Evolutionary conservation across 768 basidiomycete species (phyloP).

Genomic region (Russula sp.): DNA sequence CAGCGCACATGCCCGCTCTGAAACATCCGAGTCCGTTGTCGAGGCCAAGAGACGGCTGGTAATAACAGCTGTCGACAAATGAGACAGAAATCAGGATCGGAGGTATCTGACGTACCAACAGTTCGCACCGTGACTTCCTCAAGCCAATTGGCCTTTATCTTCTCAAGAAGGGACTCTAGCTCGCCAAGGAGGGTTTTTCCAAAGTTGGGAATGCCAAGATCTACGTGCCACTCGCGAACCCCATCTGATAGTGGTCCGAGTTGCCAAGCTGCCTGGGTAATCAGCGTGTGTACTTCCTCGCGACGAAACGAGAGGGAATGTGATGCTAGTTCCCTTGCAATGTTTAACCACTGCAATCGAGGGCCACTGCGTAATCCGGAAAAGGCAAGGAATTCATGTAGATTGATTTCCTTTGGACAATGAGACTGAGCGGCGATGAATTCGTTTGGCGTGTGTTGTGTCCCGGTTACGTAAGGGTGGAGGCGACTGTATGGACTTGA

Average conservation of each 20-base stretch:
- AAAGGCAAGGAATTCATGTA: slow-evolving; percentile 50
- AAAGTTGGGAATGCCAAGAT: slow-evolving; percentile 39
- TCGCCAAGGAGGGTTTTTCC: slow-evolving; percentile 39
- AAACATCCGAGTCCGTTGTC: slow-evolving; percentile 6
- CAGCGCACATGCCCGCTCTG: not conserved
- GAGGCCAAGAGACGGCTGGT: slow-evolving; percentile 15
- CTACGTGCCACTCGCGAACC: slow-evolving; percentile 42
- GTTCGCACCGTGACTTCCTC: slow-evolving; percentile 23
- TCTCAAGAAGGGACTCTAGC: slow-evolving; percentile 38
- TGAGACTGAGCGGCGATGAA: slow-evolving; percentile 43
- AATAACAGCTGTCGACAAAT: slow-evolving; percentile 7
- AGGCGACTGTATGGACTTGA: slow-evolving; percentile 12
- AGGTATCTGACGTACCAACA: slow-evolving; percentile 1
- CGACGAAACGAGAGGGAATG: slow-evolving; percentile 41
- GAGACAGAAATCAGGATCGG: not conserved
- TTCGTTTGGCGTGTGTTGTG: slow-evolving; percentile 39
- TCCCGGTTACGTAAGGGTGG: slow-evolving; percentile 4
- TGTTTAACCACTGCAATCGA: slow-evolving; percentile 51
- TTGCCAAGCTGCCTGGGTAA: slow-evolving; percentile 48
- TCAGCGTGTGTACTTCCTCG: slow-evolving; percentile 43
- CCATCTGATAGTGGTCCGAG: slow-evolving; percentile 36
- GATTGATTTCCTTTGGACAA: slow-evolving; percentile 42
- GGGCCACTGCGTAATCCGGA: slow-evolving; percentile 46
- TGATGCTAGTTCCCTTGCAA: slow-evolving; percentile 44
- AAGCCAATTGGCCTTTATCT: slow-evolving; percentile 45